These are phyloP conservation scores for Climacium dendroides DNA, from an alignment of 225 moss, liverwort and hornwort species.

Conservation along the genomic window DNA sequence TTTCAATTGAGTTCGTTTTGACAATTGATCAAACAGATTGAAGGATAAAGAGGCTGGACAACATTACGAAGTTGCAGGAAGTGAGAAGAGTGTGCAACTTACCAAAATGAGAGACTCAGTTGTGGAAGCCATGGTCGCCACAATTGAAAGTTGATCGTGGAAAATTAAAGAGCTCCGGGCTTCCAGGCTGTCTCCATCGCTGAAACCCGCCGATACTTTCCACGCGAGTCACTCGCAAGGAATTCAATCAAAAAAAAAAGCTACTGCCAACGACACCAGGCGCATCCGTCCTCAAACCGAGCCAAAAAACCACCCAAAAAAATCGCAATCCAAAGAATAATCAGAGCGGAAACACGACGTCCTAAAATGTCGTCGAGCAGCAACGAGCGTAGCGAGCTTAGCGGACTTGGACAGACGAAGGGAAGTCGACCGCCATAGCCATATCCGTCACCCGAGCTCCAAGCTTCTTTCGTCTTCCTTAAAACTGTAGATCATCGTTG, in stretches of 20 bases:
- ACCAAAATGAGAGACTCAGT: neutral
- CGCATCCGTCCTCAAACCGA: neutral
- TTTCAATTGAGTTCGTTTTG: too few relatives aligned
- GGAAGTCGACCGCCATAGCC: constrained; percentile 10
- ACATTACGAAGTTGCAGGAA: neutral
- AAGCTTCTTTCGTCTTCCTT: too few relatives aligned
- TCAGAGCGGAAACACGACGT: neutral
- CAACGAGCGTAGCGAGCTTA: neutral
- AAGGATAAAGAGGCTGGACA: neutral
- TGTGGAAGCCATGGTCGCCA: neutral
- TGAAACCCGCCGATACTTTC: neutral
- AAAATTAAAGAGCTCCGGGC: too few relatives aligned
- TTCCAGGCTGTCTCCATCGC: constrained; percentile 21
- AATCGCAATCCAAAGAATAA: neutral
- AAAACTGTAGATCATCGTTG: neutral
- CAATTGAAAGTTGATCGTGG: too few relatives aligned
- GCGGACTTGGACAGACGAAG: neutral
- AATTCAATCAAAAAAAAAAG: neutral
- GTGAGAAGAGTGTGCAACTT: too few relatives aligned
- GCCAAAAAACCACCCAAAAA: neutral
- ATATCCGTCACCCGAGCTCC: neutral
- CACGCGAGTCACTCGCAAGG: neutral
- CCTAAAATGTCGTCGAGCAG: neutral
- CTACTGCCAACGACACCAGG: neutral
- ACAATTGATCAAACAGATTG: neutral